A percentile compares a stretch with the other conserved stretches of the same genome.
Conservation (phyloP, 805 yeast genomes). For the Myxozyma neotropica region DNA sequence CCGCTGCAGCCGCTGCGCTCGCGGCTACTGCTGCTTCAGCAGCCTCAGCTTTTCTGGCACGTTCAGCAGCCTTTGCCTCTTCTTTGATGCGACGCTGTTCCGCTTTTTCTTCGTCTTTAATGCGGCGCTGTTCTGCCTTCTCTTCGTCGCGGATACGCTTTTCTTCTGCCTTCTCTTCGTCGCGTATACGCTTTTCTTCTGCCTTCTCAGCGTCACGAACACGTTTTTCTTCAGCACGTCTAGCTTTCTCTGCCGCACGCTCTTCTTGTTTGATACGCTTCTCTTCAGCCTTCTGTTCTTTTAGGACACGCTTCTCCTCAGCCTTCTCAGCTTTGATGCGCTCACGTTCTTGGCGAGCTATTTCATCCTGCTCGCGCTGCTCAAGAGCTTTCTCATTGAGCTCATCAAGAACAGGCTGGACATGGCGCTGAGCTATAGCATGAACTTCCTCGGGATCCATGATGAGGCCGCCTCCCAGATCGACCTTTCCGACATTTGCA, state of each 20-base stretch:
- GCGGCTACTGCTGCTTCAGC: constrained; percentile 5
- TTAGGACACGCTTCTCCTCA: constrained; percentile 23
- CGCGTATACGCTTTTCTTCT: constrained; percentile 4
- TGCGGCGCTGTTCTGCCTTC: constrained; percentile 5
- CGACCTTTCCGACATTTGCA: constrained; percentile 56
- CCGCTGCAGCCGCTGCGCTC: not conserved
- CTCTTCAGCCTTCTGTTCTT: constrained; percentile 25
- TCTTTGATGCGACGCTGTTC: constrained; percentile 1
- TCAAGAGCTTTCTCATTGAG: constrained; percentile 67
- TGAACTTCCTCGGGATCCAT: constrained; percentile 77
- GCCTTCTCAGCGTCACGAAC: constrained; percentile 22
- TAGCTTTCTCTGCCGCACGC: constrained; percentile 17
- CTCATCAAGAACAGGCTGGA: constrained; percentile 79
- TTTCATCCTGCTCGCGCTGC: constrained; percentile 54
- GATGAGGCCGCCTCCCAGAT: constrained; percentile 86
- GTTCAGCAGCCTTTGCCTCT: not conserved
- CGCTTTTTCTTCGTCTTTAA: constrained; percentile 13
- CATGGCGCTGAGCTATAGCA: constrained; percentile 74
- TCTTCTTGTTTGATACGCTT: constrained; percentile 18
- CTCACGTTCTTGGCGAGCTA: constrained; percentile 31
- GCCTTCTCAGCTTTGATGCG: constrained; percentile 30
- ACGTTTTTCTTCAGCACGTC: constrained; percentile 15
- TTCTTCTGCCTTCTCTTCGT: constrained; percentile 6
- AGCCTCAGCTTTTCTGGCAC: not conserved
- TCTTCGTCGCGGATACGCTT: not conserved